Evolutionary conservation across 345 rosid species (phyloP).

Genomic region (Eucalyptus melliodora): DNA sequence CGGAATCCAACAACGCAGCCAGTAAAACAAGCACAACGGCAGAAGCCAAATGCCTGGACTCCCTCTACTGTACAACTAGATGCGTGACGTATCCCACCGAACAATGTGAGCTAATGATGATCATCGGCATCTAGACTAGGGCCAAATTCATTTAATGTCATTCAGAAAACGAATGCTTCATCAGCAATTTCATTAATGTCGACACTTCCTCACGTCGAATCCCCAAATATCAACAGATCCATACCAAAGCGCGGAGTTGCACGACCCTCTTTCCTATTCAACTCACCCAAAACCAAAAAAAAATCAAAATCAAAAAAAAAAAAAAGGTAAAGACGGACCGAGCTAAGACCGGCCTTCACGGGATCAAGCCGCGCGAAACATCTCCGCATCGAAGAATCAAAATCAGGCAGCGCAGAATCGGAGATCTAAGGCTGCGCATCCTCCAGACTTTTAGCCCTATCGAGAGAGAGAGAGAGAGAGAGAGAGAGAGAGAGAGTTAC

Average conservation of each 20-base stretch:
- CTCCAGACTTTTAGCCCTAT: not conserved
- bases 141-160: not conserved
- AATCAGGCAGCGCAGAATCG: not conserved
- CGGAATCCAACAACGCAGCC: not conserved
- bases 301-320: not conserved
- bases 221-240: not conserved
- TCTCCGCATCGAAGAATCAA: not conserved
- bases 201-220: not conserved
- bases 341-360: not conserved
- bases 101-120: not conserved
- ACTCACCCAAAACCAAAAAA: not conserved
- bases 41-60: not conserved
- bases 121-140: not conserved
- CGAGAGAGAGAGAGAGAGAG: not conserved
- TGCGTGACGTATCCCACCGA: not conserved
- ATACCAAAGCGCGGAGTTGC: not conserved
- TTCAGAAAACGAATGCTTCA: not conserved
- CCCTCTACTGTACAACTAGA: not conserved
- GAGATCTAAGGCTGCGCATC: not conserved
- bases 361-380: not conserved
- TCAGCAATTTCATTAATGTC: not conserved
- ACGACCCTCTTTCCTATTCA: not conserved
- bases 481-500: not conserved
- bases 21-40: not conserved
- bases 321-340: not conserved